Evolutionary conservation across 306 rosid species (phyloP).

Genomic region (Sicyos edulis): DNA sequence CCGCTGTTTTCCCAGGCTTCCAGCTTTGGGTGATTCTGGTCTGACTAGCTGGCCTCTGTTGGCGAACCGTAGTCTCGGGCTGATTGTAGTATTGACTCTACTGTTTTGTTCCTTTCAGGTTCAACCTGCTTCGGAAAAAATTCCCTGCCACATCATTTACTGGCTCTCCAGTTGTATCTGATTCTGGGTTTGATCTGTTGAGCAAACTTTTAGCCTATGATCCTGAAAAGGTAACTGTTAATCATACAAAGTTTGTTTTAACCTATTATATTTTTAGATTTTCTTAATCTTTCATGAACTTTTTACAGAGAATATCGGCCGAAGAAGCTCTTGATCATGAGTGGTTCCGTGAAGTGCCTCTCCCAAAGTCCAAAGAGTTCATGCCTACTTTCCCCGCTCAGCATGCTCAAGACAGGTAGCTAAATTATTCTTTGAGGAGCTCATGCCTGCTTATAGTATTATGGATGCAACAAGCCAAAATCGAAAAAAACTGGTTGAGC

Average conservation of each 20-base stretch:
- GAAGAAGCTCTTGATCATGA: slow-evolving; percentile 75
- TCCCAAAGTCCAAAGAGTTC: slow-evolving; percentile 53
- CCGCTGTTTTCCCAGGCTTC: slow-evolving; percentile 99
- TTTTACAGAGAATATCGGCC: slow-evolving; percentile 66
- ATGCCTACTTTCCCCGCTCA: slow-evolving; percentile 39
- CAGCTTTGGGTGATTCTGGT: slow-evolving; percentile 98
- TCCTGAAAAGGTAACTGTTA: slow-evolving; percentile 53
- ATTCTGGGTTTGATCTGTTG: slow-evolving; percentile 77
- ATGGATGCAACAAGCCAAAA: slow-evolving; percentile 1
- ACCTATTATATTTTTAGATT: not conserved
- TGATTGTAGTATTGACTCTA: slow-evolving; percentile 44
- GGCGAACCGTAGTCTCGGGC: slow-evolving; percentile 52
- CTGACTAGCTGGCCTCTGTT: slow-evolving; percentile 79
- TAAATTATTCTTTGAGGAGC: slow-evolving; percentile 2
- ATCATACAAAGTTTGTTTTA: not conserved
- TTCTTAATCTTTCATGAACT: not conserved
- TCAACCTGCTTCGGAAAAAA: slow-evolving; percentile 61
- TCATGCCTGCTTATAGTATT: not conserved
- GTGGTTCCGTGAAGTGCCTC: slow-evolving; percentile 78
- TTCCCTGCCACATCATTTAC: slow-evolving; percentile 80
- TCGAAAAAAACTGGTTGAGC: not conserved
- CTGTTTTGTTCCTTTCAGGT: slow-evolving; percentile 40
- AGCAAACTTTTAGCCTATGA: slow-evolving; percentile 60
- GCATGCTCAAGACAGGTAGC: slow-evolving; percentile 46
- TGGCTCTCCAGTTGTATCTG: slow-evolving; percentile 69